Conservation (phyloP, 1,284 basidiomycete species). For the Moesziomyces parantarcticus region DNA sequence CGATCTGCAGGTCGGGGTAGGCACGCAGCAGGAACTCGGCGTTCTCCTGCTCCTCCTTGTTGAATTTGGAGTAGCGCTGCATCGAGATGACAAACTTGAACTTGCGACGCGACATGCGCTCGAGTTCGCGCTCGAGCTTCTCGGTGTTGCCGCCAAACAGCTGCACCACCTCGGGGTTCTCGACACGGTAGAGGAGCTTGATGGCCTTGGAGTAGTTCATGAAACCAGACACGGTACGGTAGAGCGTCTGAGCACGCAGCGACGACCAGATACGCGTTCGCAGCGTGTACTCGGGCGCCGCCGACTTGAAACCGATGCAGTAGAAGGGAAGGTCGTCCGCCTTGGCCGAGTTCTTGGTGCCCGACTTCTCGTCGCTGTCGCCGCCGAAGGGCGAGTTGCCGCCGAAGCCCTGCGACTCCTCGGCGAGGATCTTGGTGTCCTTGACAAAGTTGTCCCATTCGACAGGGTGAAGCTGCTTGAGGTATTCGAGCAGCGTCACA, state of each 20-base stretch:
- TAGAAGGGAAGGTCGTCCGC: slow-evolving; percentile 97
- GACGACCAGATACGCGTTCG: slow-evolving; percentile 99
- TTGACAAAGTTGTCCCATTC: slow-evolving; percentile 99
- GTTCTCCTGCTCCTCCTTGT: slow-evolving; percentile 99
- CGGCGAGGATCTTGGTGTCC: slow-evolving; percentile 98
- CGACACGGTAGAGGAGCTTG: slow-evolving; percentile 98
- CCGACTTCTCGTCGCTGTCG: slow-evolving; percentile 69
- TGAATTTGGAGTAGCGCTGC: slow-evolving; percentile 99
- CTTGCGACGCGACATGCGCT: slow-evolving; percentile 96
- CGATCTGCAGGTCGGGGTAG: slow-evolving; percentile 98
- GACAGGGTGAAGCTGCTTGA: slow-evolving; percentile 96
- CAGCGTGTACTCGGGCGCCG: slow-evolving; percentile 96
- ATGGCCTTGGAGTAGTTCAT: slow-evolving; percentile 99
- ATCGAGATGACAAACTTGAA: slow-evolving; percentile 99
- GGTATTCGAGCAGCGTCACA: slow-evolving; percentile 71
- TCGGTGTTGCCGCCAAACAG: slow-evolving; percentile 97
- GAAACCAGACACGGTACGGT: slow-evolving; percentile 98
- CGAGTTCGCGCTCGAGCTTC: slow-evolving; percentile 93
- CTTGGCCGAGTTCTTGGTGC: slow-evolving; percentile 61
- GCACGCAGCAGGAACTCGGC: slow-evolving; percentile 97
- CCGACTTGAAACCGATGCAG: slow-evolving; percentile 99
- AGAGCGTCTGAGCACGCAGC: slow-evolving; percentile 95
- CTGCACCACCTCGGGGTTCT: slow-evolving; percentile 98
- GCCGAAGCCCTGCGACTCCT: slow-evolving; percentile 89
- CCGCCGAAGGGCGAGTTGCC: slow-evolving; percentile 79